Conservation (phyloP, 2,329 filamentous ascomycete species). For the Colletotrichum cordylinicola region DNA sequence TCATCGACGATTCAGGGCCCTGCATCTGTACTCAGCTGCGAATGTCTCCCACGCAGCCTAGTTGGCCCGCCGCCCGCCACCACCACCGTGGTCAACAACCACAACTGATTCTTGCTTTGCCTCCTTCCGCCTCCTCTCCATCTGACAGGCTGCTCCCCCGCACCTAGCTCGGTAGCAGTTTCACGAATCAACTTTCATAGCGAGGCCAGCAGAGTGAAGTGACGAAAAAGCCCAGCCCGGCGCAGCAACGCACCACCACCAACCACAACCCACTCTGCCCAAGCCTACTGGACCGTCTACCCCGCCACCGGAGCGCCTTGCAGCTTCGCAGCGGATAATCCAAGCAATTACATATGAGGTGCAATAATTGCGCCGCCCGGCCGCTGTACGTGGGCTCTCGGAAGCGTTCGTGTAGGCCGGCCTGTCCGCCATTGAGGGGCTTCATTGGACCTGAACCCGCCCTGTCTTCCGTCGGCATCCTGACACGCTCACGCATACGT, state of each 20-base stretch:
- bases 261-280: neutral
- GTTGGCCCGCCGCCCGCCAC: neutral
- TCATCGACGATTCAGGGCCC: constrained; percentile 3
- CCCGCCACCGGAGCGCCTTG: constrained; percentile 13
- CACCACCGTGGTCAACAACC: neutral
- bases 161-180: neutral
- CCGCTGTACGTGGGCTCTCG: neutral
- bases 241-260: constrained; percentile 7
- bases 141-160: constrained; percentile 16
- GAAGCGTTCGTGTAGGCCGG: neutral
- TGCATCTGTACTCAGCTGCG: neutral
- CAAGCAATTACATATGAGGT: neutral
- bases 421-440: neutral
- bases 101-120: constrained; percentile 11
- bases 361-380: neutral
- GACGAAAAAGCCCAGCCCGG: constrained; percentile 5
- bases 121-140: neutral
- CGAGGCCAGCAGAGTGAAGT: neutral
- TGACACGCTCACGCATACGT: neutral
- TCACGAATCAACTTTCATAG: constrained; percentile 9
- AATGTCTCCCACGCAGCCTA: neutral
- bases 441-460: neutral
- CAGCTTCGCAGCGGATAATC: constrained; percentile 5
- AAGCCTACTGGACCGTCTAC: neutral
- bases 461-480: neutral